phyloP scores from a whole-genome alignment of 192 early-diverging fungal species.

The Kickxella alabastrina region DNA sequence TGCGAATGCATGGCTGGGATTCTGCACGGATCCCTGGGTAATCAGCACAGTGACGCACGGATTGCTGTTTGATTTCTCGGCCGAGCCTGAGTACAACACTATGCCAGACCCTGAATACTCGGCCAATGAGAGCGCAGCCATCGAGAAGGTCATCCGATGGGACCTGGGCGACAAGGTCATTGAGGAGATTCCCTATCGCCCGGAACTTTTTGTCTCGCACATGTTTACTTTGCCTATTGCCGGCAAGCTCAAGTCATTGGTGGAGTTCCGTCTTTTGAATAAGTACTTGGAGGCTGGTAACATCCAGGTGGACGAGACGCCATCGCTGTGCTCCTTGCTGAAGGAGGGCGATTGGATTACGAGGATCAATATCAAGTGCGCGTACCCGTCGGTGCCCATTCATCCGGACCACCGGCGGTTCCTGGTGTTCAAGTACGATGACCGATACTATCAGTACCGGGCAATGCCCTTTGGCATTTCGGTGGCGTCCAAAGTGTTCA shows the following conservation, averaged over 20 bases:
- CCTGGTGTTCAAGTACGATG: constrained; percentile 47
- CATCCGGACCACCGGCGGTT: constrained; percentile 35
- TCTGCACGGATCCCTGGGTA: constrained; percentile 29
- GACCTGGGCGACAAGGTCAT: constrained; percentile 49
- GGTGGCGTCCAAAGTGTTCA: constrained; percentile 41
- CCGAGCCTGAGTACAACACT: constrained; percentile 11
- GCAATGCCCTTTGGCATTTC: constrained; percentile 49
- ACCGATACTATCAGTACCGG: constrained; percentile 47
- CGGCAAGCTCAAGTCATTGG: constrained; percentile 38
- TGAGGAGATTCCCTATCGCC: constrained; percentile 29
- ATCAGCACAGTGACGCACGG: constrained; percentile 29
- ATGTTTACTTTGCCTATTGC: constrained; percentile 45
- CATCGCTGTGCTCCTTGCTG: constrained; percentile 33
- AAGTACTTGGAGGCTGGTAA: constrained; percentile 34
- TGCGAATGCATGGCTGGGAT: constrained; percentile 20
- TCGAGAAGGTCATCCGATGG: constrained; percentile 48
- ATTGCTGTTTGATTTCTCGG: constrained; percentile 35
- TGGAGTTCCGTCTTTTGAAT: constrained; percentile 45
- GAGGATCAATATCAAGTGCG: constrained; percentile 46
- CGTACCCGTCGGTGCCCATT: constrained; percentile 47
- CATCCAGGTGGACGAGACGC: constrained; percentile 21
- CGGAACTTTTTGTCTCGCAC: constrained; percentile 40
- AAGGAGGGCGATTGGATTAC: constrained; percentile 37
- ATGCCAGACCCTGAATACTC: constrained; percentile 29
- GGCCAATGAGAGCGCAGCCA: constrained; percentile 36